Base-by-base conservation (phyloP, 1,284 basidiomycete species). In the Neonothopanus nambi region DNA sequence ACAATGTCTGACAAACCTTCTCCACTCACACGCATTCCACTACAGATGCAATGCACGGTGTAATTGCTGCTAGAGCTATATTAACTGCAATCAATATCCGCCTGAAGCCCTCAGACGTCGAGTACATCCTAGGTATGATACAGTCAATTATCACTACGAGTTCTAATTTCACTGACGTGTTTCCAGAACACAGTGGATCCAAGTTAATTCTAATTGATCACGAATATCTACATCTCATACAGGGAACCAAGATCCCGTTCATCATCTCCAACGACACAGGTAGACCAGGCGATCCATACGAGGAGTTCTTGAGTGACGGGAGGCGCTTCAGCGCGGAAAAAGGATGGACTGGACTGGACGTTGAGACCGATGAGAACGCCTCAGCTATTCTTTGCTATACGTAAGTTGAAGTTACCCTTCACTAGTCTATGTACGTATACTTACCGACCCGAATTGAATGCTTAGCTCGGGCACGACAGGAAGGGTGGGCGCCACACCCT, bases 381-480 rank as follows among this genome's bases (percentile, higher is more conserved):
- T 70, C 80, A 20, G 82, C 85, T 26, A 76, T 83, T 21, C 74
- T 95, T 30, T 92, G 89, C 63, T 95, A 94, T 69, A 92, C 90
- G 90, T 91, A 59, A 62, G 84, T 70, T 2, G 28, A 42, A n/a
- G n/a, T n/a, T n/a, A n/a, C n/a, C n/a, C 30, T 33, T 13, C 30
- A 2, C 13, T 40, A 48, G 35, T 37, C 35, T 12, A 9, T 13
- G 13, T 33, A 8, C 30, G 30, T 33, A n/a, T n/a, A 33, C 30
- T 9, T 23, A 24, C 11, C 3, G 24, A 20, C n/a, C 26, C 39
- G 45, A 23, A 12, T n/a, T 39, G n/a, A n/a, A n/a, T n/a, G 30
- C n/a, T 21, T 47, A 92, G 90, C 23, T 93, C 90, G 39, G 91
- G 91, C 17, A 93, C 91, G 1, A 93, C 91, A 3, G 91, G 90